Percentiles rank a stretch among this genome's conserved stretches.
Evolutionary conservation across 768 basidiomycete genomes (phyloP).

Genomic region (Termitomyces sp.): DNA sequence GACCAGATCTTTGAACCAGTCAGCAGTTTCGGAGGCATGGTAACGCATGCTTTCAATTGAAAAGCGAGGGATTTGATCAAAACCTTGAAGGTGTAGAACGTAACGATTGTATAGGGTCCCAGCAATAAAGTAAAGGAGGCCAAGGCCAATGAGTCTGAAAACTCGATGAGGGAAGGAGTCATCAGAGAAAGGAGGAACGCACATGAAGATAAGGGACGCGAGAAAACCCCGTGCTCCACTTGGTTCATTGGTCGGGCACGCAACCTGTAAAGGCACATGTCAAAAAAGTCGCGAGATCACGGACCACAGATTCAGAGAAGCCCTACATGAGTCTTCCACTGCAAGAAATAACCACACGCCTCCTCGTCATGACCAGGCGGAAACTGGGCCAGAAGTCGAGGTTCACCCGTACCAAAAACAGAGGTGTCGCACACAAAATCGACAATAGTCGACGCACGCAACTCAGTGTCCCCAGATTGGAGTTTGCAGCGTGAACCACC

Average conservation of each 20-base stretch:
- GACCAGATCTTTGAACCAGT: conserved; percentile 37
- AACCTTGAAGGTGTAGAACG: conserved; percentile 65
- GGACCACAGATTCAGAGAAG: background rate
- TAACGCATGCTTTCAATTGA: conserved; percentile 47
- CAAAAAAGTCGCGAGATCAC: background rate
- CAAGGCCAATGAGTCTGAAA: conserved; percentile 46
- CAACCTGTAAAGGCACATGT: conserved; percentile 38
- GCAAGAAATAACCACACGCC: conserved; percentile 76
- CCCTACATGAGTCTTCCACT: conserved; percentile 79
- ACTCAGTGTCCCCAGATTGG: conserved; percentile 28
- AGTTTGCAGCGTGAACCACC: conserved; percentile 62
- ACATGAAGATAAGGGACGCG: conserved; percentile 56
- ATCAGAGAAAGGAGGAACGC: conserved; percentile 22
- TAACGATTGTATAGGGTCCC: conserved; percentile 77
- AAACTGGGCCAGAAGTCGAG: conserved; percentile 59
- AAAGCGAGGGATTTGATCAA: conserved; percentile 70
- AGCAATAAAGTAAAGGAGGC: conserved; percentile 61
- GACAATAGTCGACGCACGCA: conserved; percentile 60
- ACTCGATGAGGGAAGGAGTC: background rate
- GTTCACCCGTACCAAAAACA: conserved; percentile 50
- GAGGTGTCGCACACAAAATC: conserved; percentile 74
- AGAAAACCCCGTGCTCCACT: conserved; percentile 47
- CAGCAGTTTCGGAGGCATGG: conserved; percentile 36
- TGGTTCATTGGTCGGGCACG: conserved; percentile 65
- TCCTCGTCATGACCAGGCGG: conserved; percentile 56